Conservation (phyloP, 176 grass and related monocot species). For the Triticum timopheevii region DNA sequence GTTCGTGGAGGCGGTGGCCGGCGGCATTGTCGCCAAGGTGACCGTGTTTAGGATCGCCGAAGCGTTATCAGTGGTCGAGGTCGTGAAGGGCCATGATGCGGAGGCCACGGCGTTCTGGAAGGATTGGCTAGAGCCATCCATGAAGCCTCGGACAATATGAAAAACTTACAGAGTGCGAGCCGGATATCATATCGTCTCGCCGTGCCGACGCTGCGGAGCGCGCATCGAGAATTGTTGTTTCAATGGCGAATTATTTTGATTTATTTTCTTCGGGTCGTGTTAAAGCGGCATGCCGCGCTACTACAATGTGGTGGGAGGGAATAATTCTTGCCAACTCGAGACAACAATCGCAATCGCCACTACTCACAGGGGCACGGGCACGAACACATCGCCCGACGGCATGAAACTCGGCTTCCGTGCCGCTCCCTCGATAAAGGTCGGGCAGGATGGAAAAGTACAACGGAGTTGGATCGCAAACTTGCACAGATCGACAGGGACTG, state of each 20-base stretch:
- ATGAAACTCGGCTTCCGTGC: no score
- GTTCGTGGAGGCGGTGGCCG: slow-evolving; percentile 39
- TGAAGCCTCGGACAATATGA: slow-evolving; percentile 4
- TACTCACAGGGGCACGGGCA: no score
- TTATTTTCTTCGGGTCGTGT: neutral
- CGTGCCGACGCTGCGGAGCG: no score
- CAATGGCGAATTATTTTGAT: neutral
- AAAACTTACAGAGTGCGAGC: neutral
- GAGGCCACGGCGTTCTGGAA: slow-evolving; percentile 52
- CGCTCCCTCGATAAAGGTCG: no score
- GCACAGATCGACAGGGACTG: no score
- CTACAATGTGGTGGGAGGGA: no score
- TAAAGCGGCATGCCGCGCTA: no score
- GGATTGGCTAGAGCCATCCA: slow-evolving; percentile 42
- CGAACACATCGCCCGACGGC: no score
- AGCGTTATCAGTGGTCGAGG: slow-evolving; percentile 37
- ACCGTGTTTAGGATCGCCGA: slow-evolving; percentile 40
- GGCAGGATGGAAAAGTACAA: no score
- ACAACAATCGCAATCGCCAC: no score
- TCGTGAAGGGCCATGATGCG: slow-evolving; percentile 36
- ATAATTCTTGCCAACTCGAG: no score
- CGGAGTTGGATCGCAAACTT: no score
- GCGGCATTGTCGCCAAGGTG: slow-evolving; percentile 50
- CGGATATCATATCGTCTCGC: neutral
- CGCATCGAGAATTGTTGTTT: neutral